Evolutionary conservation across 371 early-diverging fungal species (phyloP), one percentile per base, ranked within the genome.

Genomic region (Paramicrosporidium saccamoebae): DNA sequence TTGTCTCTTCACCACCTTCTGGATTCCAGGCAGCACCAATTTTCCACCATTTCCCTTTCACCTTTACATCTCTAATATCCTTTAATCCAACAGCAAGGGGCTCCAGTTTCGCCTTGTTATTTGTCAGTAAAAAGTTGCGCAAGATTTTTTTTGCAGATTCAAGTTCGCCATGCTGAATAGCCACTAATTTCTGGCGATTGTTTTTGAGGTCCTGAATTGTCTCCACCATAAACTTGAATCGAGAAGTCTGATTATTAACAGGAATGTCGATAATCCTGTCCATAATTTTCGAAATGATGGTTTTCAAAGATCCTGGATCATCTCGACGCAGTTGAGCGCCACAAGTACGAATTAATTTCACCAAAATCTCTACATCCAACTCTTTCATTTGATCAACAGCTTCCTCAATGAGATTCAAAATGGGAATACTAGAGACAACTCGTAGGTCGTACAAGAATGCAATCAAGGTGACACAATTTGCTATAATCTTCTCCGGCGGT

Each of bases 181-280:
- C 44, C 21, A 49, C 37, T 9, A 47, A 41, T 21, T 42, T 46
- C 44, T 69, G 53, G 31, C 72, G 62, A 51, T 90, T 90, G 40
- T 84, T 79, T 40, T 75, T 82, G 18, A 90, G 47, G 25, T 75
- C 67, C 22, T 58, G 53, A 25, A 90, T 47, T 5, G 66, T 71
- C 43, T 90, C 92, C 18, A 86, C 44, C 79, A 90, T 67, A 38
- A 81, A 90, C 36, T 67, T 66, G 26, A 60, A 55, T 23, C 86
- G 63, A 8, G 59, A 54, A 1, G 61, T 65, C 11, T 33, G 23
- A 12, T 19, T 21, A 15, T 25, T 30, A 17, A 38, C 39, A 21
- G 29, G 25, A 7, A 32, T 26, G n/a, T n/a, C n/a, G n/a, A n/a
- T n/a, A n/a, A n/a, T n/a, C n/a, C n/a, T n/a, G n/a, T n/a, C n/a